These are phyloP conservation scores for Haberlea rhodopensis DNA, from an alignment of 257 asterid species.

Conservation along the genomic window DNA sequence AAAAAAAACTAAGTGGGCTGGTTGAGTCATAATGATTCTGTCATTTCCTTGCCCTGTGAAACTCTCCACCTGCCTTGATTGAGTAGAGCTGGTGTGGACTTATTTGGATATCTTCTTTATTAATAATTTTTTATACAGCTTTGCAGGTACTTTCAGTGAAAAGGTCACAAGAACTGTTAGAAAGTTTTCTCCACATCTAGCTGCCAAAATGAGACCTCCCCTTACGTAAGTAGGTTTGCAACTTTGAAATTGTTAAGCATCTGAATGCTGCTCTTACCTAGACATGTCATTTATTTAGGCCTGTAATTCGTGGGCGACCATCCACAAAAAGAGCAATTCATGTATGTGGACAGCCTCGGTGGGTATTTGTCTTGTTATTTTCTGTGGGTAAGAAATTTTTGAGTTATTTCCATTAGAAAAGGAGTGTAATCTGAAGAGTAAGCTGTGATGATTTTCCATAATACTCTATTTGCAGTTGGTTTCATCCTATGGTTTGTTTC, in stretches of 20 bases:
- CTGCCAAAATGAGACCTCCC: conserved; percentile 98
- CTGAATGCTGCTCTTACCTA: conserved; percentile 21
- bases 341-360: conserved; percentile 93
- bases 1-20: not conserved
- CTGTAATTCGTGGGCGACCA: conserved; percentile 98
- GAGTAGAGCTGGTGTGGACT: not conserved
- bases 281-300: conserved; percentile 48
- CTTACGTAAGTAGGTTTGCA: conserved; percentile 57
- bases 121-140: conserved; percentile 50
- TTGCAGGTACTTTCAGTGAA: conserved; percentile 93
- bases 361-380: conserved; percentile 70
- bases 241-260: conserved; percentile 14
- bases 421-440: not conserved
- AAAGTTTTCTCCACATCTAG: conserved; percentile 91
- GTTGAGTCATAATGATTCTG: not conserved
- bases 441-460: conserved; percentile 2
- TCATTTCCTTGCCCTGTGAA: not conserved
- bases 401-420: not conserved
- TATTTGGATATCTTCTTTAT: conserved; percentile 26
- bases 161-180: conserved; percentile 85
- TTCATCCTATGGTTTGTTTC: conserved; percentile 79
- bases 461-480: conserved; percentile 53
- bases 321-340: conserved; percentile 74
- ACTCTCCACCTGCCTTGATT: not conserved
- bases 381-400: conserved; percentile 45